These are phyloP conservation scores for Penicillium paneum DNA, from an alignment of 2,329 filamentous ascomycete genomes.

Conservation along the genomic window DNA sequence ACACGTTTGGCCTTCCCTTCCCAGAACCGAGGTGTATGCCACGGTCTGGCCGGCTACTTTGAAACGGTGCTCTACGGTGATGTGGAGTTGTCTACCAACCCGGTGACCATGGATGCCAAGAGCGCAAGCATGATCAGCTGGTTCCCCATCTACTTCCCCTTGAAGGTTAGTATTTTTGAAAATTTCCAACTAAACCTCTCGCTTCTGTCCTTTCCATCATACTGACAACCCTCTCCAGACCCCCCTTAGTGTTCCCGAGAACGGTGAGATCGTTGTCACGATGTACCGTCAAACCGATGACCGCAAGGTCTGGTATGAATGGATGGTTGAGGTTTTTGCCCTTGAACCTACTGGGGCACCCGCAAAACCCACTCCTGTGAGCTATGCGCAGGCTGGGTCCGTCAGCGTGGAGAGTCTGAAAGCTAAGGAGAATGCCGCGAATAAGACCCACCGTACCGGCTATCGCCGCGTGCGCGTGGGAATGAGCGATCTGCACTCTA, in stretches of 20 bases:
- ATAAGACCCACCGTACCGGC: slow-evolving; percentile 14
- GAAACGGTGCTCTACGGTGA: slow-evolving; percentile 87
- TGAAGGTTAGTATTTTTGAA: slow-evolving; percentile 64
- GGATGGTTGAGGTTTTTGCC: slow-evolving; percentile 82
- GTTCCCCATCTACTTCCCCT: slow-evolving; percentile 97
- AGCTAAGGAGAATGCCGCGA: slow-evolving; percentile 16
- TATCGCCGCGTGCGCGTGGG: slow-evolving; percentile 39
- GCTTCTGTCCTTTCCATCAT: neutral
- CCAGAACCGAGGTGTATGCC: slow-evolving; percentile 74
- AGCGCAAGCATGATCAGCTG: slow-evolving; percentile 98
- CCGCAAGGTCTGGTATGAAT: slow-evolving; percentile 97
- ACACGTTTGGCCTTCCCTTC: slow-evolving; percentile 76
- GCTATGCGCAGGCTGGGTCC: slow-evolving; percentile 28
- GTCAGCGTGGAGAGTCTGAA: slow-evolving; percentile 24
- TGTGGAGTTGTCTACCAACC: slow-evolving; percentile 88
- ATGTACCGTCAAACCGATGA: slow-evolving; percentile 98
- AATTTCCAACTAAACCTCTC: neutral
- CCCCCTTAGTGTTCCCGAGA: slow-evolving; percentile 79
- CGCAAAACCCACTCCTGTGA: slow-evolving; percentile 27
- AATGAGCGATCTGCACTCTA: slow-evolving; percentile 48
- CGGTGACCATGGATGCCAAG: slow-evolving; percentile 85
- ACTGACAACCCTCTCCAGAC: slow-evolving; percentile 52
- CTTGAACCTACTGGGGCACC: slow-evolving; percentile 27
- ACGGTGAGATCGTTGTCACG: slow-evolving; percentile 79
- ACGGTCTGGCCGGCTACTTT: slow-evolving; percentile 92